These are phyloP conservation scores for Chrysosphaeria jannelii DNA, from an alignment of 2,329 filamentous ascomycete species.

Conservation along the genomic window DNA sequence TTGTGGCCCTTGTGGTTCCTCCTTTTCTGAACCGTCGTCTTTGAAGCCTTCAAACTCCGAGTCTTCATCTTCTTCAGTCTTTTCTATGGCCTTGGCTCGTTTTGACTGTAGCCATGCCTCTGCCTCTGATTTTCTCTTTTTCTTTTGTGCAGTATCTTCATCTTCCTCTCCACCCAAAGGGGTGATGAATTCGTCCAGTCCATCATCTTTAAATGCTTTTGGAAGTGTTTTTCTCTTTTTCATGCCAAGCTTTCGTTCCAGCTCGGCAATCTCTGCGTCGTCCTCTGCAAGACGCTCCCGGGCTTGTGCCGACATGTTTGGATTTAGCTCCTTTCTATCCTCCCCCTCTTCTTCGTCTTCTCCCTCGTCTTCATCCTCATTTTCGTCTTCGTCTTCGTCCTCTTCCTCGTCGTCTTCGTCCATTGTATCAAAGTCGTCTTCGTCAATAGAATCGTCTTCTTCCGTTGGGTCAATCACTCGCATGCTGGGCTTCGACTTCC, in stretches of 20 bases:
- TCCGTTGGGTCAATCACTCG: conserved; percentile 1
- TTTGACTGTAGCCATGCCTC: conserved; percentile 30
- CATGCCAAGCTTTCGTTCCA: conserved; percentile 71
- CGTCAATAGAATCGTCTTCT: conserved; percentile 2
- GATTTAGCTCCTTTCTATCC: conserved; percentile 1
- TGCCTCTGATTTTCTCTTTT: conserved; percentile 26
- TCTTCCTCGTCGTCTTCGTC: conserved; percentile 7
- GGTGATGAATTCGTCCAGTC: conserved; percentile 41
- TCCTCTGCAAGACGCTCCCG: conserved; percentile 43
- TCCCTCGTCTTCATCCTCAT: conserved; percentile 6
- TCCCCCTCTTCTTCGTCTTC: conserved; percentile 4
- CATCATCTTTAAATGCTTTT: conserved; percentile 52
- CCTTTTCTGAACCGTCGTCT: conserved; percentile 5
- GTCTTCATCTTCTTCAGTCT: conserved; percentile 6
- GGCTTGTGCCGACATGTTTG: conserved; percentile 10
- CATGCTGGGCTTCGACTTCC: too few relatives aligned
- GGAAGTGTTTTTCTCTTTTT: conserved; percentile 45
- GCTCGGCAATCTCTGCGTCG: conserved; percentile 59
- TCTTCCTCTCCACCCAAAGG: conserved; percentile 12
- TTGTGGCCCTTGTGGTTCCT: conserved; percentile 1
- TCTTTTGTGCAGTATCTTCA: conserved; percentile 19
- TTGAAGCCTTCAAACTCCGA: conserved; percentile 3
- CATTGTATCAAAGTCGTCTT: conserved; percentile 3
- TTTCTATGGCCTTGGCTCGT: conserved; percentile 15
- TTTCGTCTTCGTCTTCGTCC: conserved; percentile 5